These are phyloP conservation scores for Astrocystis sublimbata DNA, from an alignment of 495 filamentous ascomycete genomes.

Conservation along the genomic window DNA sequence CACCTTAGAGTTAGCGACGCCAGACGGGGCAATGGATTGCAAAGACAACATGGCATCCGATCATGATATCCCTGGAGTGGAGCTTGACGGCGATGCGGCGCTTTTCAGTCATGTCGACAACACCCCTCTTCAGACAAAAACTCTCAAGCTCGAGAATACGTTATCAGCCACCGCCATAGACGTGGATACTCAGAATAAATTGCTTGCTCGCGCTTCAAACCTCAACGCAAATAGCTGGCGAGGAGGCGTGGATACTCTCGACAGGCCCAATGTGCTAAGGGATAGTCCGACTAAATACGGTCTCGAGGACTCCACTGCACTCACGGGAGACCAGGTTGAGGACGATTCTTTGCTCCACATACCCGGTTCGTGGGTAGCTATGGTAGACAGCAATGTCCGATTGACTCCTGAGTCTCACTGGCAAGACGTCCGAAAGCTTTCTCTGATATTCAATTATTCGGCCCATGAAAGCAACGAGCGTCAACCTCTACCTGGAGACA, in stretches of 20 bases:
- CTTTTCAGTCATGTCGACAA: conserved; percentile 28
- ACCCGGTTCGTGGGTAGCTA: conserved; percentile 46
- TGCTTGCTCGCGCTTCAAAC: conserved; percentile 25
- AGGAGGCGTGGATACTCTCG: conserved; percentile 28
- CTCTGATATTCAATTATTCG: too few relatives aligned
- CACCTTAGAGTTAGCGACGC: conserved; percentile 54
- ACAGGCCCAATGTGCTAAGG: conserved; percentile 37
- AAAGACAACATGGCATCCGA: conserved; percentile 22
- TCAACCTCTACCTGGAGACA: conserved; percentile 65
- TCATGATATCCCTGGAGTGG: background rate
- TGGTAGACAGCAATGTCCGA: conserved; percentile 61
- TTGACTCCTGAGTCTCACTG: conserved; percentile 77
- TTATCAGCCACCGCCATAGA: too few relatives aligned
- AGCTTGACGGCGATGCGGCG: conserved; percentile 25
- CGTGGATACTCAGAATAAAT: too few relatives aligned
- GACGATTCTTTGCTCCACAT: conserved; percentile 57
- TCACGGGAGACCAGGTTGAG: conserved; percentile 33
- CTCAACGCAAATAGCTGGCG: conserved; percentile 19
- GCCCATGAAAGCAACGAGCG: conserved; percentile 22
- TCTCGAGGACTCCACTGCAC: conserved; percentile 18
- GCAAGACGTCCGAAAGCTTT: conserved; percentile 86
- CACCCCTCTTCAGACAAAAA: background rate
- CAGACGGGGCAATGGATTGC: conserved; percentile 20
- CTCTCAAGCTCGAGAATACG: background rate
- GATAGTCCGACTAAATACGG: conserved; percentile 39